Conservation (phyloP, 2,329 filamentous ascomycete genomes). For the Trichoderma simmonsii region DNA sequence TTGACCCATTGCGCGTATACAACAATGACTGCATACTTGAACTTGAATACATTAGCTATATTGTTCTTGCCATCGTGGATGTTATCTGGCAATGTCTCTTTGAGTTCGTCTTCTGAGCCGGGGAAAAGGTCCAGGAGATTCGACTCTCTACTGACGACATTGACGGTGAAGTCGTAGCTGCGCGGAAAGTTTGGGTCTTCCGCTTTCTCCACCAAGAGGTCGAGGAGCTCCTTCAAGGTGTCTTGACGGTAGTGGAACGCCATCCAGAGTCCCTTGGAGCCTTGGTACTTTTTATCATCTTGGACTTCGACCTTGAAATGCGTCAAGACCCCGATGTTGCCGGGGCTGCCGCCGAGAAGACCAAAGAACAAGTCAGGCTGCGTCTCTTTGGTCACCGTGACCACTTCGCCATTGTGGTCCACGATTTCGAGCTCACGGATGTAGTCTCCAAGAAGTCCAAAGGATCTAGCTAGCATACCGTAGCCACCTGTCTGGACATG, state of each 20-base stretch:
- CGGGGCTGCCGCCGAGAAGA: background rate
- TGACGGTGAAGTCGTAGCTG: slow-evolving; percentile 5
- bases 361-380: background rate
- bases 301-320: slow-evolving; percentile 2
- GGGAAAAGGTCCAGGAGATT: slow-evolving; percentile 1
- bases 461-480: background rate
- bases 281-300: background rate
- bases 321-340: slow-evolving; percentile 2
- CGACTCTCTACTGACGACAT: background rate
- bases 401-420: background rate
- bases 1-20: slow-evolving; percentile 2
- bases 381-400: background rate
- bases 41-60: background rate
- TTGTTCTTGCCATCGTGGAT: slow-evolving; percentile 5
- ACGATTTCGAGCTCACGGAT: background rate
- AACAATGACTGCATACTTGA: background rate
- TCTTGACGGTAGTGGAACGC: background rate
- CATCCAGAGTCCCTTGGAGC: background rate
- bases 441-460: slow-evolving; percentile 1
- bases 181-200: slow-evolving; percentile 4
- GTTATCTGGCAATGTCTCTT: background rate
- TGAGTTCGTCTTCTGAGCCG: background rate
- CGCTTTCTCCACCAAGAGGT: slow-evolving; percentile 1
- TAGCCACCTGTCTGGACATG: background rate
- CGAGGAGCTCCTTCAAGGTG: background rate